Conservation (phyloP, 257 asterid species). For the Jacaranda mimosifolia region DNA sequence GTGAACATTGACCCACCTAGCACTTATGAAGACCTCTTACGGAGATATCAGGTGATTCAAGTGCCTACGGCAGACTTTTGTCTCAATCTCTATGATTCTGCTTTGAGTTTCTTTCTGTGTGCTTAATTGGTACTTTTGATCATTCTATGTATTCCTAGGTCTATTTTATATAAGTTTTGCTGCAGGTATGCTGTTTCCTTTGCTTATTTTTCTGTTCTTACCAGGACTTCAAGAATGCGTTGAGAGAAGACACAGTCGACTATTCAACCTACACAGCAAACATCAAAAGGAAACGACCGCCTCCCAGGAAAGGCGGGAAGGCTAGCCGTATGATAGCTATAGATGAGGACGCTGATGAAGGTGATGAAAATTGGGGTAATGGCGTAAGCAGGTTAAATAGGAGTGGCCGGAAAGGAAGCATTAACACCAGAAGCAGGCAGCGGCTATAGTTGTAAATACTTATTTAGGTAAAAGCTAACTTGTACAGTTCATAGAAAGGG, state of each 20-base stretch:
- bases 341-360: conserved; percentile 41
- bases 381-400: conserved; percentile 53
- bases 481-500: conserved; percentile 74
- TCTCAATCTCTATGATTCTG: no score
- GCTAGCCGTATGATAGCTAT: conserved; percentile 42
- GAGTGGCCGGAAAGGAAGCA: conserved; percentile 59
- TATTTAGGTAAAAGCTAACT: conserved; percentile 57
- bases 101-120: background rate
- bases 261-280: conserved; percentile 69
- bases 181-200: background rate
- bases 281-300: conserved; percentile 66
- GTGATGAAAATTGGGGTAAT: conserved; percentile 59
- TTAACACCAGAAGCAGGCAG: conserved; percentile 70
- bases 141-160: background rate
- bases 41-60: conserved; percentile 82
- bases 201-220: background rate
- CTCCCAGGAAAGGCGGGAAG: conserved; percentile 58
- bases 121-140: background rate
- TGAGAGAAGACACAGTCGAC: conserved; percentile 69
- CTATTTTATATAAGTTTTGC: background rate
- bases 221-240: conserved; percentile 71
- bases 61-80: conserved; percentile 15
- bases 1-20: conserved; percentile 71
- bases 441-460: conserved; percentile 70
- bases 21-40: conserved; percentile 63